These are phyloP conservation scores for Spergularia bocconei DNA, from an alignment of 148 eudicot species.

Conservation along the genomic window DNA sequence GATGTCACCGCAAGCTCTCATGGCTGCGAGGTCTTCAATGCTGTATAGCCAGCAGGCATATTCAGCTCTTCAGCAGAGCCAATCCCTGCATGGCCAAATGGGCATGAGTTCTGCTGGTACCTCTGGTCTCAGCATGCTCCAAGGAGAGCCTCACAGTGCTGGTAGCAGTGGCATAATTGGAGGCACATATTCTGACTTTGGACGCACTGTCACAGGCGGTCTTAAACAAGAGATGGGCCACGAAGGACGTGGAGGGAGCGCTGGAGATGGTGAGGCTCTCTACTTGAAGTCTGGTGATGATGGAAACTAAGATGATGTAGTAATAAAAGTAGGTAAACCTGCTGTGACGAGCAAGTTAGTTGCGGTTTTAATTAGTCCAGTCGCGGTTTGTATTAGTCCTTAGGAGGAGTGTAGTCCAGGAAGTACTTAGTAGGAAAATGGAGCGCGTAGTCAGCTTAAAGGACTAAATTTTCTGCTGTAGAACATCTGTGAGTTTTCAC, in stretches of 20 bases:
- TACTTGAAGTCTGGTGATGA: slow-evolving; percentile 77
- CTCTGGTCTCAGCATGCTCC: slow-evolving; percentile 71
- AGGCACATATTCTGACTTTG: slow-evolving; percentile 54
- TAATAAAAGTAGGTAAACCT: background rate
- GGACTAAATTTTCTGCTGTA: slow-evolving; percentile 35
- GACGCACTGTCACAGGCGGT: slow-evolving; percentile 23
- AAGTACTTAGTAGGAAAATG: slow-evolving; percentile 19
- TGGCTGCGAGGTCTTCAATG: slow-evolving; percentile 91
- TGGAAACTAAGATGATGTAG: slow-evolving; percentile 35
- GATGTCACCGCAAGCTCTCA: slow-evolving; percentile 71
- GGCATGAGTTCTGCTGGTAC: slow-evolving; percentile 67
- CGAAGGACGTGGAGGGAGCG: slow-evolving; percentile 40
- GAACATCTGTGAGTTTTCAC: slow-evolving; percentile 19
- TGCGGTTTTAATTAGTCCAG: background rate
- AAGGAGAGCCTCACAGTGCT: slow-evolving; percentile 47
- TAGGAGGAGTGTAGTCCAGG: slow-evolving; percentile 17
- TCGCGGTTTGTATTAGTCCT: background rate
- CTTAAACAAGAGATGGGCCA: slow-evolving; percentile 56
- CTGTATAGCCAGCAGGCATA: slow-evolving; percentile 81
- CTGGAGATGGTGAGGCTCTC: slow-evolving; percentile 63
- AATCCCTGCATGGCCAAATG: slow-evolving; percentile 57
- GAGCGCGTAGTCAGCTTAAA: slow-evolving; percentile 1
- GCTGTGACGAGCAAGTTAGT: slow-evolving; percentile 2
- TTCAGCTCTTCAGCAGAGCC: slow-evolving; percentile 73
- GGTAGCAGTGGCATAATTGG: slow-evolving; percentile 34